Evolutionary conservation across 208 protist genomes (phyloP).

Genomic region (Polymyxa betae): DNA sequence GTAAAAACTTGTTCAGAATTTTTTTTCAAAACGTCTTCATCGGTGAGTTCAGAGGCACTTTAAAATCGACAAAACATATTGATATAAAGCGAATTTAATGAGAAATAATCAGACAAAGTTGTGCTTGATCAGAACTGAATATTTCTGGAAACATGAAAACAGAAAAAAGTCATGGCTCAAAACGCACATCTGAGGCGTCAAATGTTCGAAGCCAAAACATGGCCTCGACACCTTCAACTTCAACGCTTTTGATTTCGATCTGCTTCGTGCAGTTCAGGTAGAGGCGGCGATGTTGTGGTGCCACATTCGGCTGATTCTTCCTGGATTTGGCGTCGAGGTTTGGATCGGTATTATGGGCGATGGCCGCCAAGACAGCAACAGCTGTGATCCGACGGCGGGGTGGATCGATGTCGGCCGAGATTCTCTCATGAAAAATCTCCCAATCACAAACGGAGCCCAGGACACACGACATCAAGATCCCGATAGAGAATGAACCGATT

Average conservation of each 20-base stretch:
- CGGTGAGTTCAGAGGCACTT: too few species aligned
- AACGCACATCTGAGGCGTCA: background rate
- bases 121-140: background rate
- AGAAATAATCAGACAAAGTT: too few species aligned
- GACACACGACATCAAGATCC: constrained; percentile 16
- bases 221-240: background rate
- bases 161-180: background rate
- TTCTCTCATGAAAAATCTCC: constrained; percentile 12
- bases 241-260: background rate
- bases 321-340: background rate
- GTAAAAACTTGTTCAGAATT: background rate
- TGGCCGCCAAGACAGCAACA: background rate
- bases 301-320: constrained; percentile 40
- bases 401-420: constrained; percentile 18
- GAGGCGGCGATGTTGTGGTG: background rate
- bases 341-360: background rate
- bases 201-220: background rate
- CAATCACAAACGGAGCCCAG: constrained; percentile 42
- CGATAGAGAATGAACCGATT: too few species aligned
- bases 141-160: background rate
- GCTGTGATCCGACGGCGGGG: background rate
- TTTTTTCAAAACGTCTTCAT: too few species aligned
- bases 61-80: too few species aligned
- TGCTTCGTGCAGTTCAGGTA: background rate
- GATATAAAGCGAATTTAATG: too few species aligned